A percentile compares a stretch with the other conserved stretches of the same genome.
phyloP scores from a whole-genome alignment of 768 basidiomycete species.

The Tylopilus rubrobrunneus region DNA sequence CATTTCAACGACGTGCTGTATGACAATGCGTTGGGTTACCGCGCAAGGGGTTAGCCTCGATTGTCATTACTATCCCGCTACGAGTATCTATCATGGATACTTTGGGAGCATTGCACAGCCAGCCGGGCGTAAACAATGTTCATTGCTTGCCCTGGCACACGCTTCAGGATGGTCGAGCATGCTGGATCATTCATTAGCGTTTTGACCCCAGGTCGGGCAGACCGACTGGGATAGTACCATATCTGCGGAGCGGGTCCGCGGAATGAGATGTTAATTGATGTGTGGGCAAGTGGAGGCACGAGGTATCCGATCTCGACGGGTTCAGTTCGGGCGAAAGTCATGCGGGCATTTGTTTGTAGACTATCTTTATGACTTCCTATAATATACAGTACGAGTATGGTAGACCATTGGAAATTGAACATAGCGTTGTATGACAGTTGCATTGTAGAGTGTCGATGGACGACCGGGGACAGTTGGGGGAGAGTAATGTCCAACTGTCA shows the following conservation, averaged over 20 bases:
- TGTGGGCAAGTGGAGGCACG: not conserved
- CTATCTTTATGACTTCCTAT: not conserved
- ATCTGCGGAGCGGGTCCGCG: not conserved
- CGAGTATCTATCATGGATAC: not conserved
- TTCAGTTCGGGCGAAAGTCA: not conserved
- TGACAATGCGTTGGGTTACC: not conserved
- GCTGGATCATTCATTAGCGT: not conserved
- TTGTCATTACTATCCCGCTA: not conserved
- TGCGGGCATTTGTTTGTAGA: not conserved
- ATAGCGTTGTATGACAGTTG: not conserved
- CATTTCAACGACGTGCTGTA: not conserved
- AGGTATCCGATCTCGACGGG: conserved; percentile 1
- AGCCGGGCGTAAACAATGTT: not conserved
- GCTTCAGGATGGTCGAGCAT: not conserved
- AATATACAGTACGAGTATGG: not conserved
- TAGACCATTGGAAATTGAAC: not conserved
- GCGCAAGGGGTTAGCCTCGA: not conserved
- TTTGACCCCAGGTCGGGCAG: not conserved
- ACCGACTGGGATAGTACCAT: not conserved
- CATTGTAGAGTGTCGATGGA: not conserved
- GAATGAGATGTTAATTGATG: not conserved
- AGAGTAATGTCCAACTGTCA: too few relatives aligned
- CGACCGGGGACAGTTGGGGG: too few relatives aligned
- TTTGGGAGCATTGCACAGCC: not conserved
- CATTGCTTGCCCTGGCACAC: not conserved